Percentiles rank a stretch among this genome's conserved stretches.
Conservation (phyloP, 768 basidiomycete genomes). For the Psilocybe subaeruginosa region DNA sequence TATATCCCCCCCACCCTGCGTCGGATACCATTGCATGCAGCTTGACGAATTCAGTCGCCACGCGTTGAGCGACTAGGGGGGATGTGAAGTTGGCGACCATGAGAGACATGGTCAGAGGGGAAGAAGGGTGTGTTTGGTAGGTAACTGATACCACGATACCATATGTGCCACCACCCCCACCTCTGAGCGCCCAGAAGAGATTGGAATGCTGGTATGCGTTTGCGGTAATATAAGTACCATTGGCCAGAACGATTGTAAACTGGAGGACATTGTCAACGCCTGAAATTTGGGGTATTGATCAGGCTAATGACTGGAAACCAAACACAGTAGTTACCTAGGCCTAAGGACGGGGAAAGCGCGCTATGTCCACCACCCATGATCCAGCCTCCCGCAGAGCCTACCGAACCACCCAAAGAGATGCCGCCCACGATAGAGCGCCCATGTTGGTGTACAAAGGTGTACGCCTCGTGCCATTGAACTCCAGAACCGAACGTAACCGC, state of each 20-base stretch:
- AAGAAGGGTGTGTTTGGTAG: constrained; percentile 42
- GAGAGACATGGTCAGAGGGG: constrained; percentile 32
- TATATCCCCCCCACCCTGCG: constrained; percentile 48
- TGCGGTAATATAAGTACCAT: constrained; percentile 38
- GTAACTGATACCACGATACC: constrained; percentile 51
- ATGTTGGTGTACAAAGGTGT: constrained; percentile 39
- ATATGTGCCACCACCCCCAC: constrained; percentile 52
- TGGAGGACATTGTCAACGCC: constrained; percentile 53
- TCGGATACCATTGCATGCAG: constrained; percentile 40
- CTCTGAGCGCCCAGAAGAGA: constrained; percentile 57
- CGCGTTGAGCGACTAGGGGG: constrained; percentile 25
- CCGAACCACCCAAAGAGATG: constrained; percentile 36
- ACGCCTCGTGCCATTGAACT: constrained; percentile 49
- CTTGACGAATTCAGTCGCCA: constrained; percentile 37
- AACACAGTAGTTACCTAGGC: constrained; percentile 27
- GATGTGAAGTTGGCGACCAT: constrained; percentile 36
- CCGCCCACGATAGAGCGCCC: constrained; percentile 49
- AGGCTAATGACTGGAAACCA: not conserved
- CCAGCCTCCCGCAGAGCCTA: constrained; percentile 55
- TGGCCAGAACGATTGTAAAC: constrained; percentile 45
- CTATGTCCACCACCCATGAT: constrained; percentile 51
- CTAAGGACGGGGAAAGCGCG: constrained; percentile 38
- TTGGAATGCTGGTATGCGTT: constrained; percentile 45
- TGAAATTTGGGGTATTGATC: constrained; percentile 11
- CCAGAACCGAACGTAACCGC: constrained; percentile 41